Conservation (phyloP, 2,329 filamentous ascomycete genomes). For the Zymoseptoria crescenta region DNA sequence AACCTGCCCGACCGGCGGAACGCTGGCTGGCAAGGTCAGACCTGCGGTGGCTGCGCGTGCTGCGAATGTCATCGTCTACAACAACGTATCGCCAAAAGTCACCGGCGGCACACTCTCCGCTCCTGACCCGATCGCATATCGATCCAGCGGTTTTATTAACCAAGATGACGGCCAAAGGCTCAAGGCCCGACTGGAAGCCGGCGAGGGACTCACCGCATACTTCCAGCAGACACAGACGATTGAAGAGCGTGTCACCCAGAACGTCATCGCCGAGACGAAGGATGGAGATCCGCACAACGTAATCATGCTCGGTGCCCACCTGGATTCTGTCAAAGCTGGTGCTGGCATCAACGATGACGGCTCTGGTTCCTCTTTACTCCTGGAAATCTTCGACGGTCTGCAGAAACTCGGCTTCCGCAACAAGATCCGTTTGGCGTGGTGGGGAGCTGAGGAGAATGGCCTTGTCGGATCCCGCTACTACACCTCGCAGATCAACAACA, state of each 20-base stretch:
- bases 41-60: constrained; percentile 63
- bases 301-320: constrained; percentile 43
- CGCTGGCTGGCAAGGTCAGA: constrained; percentile 63
- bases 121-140: constrained; percentile 44
- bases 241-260: constrained; percentile 42
- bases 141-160: constrained; percentile 57
- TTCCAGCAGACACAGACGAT: constrained; percentile 37
- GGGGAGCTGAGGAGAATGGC: constrained; percentile 32
- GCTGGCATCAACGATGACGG: constrained; percentile 37
- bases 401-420: constrained; percentile 47
- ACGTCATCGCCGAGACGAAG: constrained; percentile 54
- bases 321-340: constrained; percentile 30
- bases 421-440: constrained; percentile 33
- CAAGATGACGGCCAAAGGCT: constrained; percentile 52
- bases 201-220: constrained; percentile 30
- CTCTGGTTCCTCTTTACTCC: constrained; percentile 28
- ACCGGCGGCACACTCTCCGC: constrained; percentile 51
- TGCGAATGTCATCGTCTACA: constrained; percentile 64
- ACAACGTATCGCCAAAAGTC: constrained; percentile 51
- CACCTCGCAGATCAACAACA: constrained; percentile 30
- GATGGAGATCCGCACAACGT: constrained; percentile 51
- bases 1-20: constrained; percentile 39
- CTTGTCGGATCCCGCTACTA: constrained; percentile 34
- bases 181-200: constrained; percentile 45
- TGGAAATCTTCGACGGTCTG: constrained; percentile 32